Evolutionary conservation across 176 grass and related monocot species (phyloP), one percentile per base, ranked within the genome.

Genomic region (maize (Zea mays)): DNA sequence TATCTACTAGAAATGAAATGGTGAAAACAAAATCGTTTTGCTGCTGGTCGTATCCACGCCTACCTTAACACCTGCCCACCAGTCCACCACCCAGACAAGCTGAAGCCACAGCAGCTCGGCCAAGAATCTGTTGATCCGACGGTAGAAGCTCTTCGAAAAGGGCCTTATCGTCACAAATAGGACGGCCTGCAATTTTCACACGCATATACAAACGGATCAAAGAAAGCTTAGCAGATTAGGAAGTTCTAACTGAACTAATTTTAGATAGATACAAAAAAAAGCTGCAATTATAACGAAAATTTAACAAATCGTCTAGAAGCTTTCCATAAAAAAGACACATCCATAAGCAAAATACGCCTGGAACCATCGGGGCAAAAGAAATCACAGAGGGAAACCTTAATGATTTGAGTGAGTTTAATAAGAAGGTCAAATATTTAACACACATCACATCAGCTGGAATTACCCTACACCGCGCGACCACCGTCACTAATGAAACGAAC

Each of bases 51-150:
- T 4, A 65, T 62, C 34, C 27, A 27, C 27, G 27, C 27, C 44
- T 77, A 77, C 75, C 75, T 77, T 65, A 50, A 77, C 61, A 77
- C 61, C 44, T 20, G 75, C 75, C 61, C 75, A 77, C 75, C 75
- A 77, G 34, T 77, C 75, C 34, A 77, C 59, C 20, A 78, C 16
- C 61, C 61, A 78, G 17, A 78, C 20, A 5, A 98, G 80, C 77
- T 97, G 87, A 65, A 97, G 79, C 95, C 95, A 97, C 37, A 97
- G 48, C 27, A 97, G 75, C 82, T 98, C 91, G 12, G 79, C 82
- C 70, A 91, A 62, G 37, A 91, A 82, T 39, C 75, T 82, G 87
- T 90, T 97, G 68, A 87, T 94, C 61, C 71, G 70, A 72, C 84
- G 85, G 72, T 93, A 93, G 3, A 90, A 41, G 58, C 52, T 91